Percentiles rank a stretch among this genome's conserved stretches.
Conservation (phyloP, 257 asterid genomes). For the Orobanche coerulescens region DNA sequence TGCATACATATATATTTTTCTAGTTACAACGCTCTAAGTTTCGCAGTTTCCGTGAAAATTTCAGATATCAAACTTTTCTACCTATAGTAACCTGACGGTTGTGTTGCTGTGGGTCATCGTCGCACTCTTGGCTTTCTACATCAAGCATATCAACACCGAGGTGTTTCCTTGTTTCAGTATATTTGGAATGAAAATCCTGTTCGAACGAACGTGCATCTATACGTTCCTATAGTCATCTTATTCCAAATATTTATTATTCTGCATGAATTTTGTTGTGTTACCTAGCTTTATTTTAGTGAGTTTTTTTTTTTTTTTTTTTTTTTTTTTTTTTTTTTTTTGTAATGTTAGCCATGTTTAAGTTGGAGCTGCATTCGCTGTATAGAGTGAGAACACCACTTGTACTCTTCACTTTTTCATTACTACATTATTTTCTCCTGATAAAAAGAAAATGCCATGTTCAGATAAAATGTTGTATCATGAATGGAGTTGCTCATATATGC, state of each 20-base stretch:
- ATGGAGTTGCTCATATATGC: conserved; percentile 8
- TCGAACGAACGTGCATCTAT: not conserved
- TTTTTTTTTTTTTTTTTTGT: no score
- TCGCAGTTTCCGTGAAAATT: conserved; percentile 22
- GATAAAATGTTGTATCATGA: conserved; percentile 6
- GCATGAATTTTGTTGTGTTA: not conserved
- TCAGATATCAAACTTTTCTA: conserved; percentile 94
- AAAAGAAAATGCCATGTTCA: no score
- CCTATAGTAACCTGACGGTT: conserved; percentile 85
- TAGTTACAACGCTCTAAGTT: not conserved
- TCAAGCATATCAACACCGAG: conserved; percentile 77
- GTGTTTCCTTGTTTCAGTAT: conserved; percentile 33
- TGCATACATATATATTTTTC: no score
- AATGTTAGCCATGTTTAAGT: no score
- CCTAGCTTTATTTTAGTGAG: not conserved
- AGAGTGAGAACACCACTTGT: no score
- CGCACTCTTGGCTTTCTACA: conserved; percentile 59
- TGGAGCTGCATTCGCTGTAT: no score
- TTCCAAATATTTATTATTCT: not conserved
- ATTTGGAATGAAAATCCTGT: not conserved
- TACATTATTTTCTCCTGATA: no score
- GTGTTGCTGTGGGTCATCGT: conserved; percentile 87
- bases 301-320: no score
- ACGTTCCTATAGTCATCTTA: not conserved
- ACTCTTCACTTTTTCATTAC: no score